Base-by-base conservation (phyloP, 73 alveolate genomes). In the Paraurostyla sp. region DNA sequence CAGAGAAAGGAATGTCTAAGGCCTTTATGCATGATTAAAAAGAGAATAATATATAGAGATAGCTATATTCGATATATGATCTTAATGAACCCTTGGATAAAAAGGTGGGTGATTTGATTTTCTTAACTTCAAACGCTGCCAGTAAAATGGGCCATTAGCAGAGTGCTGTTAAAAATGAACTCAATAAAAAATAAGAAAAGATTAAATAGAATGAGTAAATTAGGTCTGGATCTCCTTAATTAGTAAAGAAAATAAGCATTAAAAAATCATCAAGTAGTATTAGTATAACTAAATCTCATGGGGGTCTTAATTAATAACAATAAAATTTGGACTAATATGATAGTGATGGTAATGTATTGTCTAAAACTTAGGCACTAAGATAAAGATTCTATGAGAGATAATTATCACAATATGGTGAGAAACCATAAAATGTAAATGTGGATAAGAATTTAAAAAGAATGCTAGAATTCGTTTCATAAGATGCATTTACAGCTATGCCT, bases 321-420 rank as follows among this genome's bases (percentile, higher is more conserved):
- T 38, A 65, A 16, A 7, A 16, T 25, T 50, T 60, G 2, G 40
- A 65, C 35, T 11, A 38, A 1, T 35, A 22, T 35, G 82, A 65
- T 65, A 65, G 82, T 38, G 82, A 65, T 7, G 82, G 82, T 2
- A 65, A 65, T 38, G 2, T 38, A 23, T 18, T 65, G 13, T 18
- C 36, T 22, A 65, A 65, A 65, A 65, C 82, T 7, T 18, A 30
- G 25, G 82, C 82, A 4, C 42, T 65, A 35, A 65, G 82, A 40
- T 56, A 65, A 65, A 11, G 40, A 13, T 65, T 35, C 23, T 65
- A 65, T 65, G 22, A 65, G 36, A 3, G 82, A 7, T 22, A 65
- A 65, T 38, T 65, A 16, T 65, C 82, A 7, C 25, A 65, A 40
- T 65, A 65, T 65, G 82, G 60, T 18, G 32, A 65, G 40, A 65